Conservation (phyloP, 176 grass and related monocot species). For the Microstegium vimineum region DNA sequence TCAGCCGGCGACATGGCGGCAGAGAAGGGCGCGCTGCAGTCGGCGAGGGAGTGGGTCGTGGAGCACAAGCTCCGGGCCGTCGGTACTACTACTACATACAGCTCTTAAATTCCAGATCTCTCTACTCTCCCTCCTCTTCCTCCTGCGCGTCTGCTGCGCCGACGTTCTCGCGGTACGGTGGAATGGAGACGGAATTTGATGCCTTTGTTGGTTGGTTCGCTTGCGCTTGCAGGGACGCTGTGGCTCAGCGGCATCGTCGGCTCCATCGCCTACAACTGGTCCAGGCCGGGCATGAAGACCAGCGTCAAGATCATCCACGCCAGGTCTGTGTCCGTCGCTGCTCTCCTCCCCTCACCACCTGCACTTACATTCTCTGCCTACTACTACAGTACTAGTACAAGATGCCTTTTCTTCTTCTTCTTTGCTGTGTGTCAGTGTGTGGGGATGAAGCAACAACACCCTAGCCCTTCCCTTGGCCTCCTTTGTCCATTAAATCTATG, state of each 20-base stretch:
- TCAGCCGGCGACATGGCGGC: conserved; percentile 39
- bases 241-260: conserved; percentile 67
- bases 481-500: no score
- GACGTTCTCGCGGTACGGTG: background rate
- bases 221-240: conserved; percentile 40
- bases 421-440: no score
- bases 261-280: conserved; percentile 93
- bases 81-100: conserved; percentile 19
- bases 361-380: background rate
- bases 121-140: background rate
- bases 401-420: no score
- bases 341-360: background rate
- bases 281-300: conserved; percentile 81
- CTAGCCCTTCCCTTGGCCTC: no score
- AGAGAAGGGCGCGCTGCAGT: conserved; percentile 36
- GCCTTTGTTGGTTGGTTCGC: background rate
- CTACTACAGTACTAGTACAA: background rate
- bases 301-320: conserved; percentile 94
- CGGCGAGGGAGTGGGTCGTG: conserved; percentile 62
- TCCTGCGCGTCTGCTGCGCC: background rate
- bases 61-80: conserved; percentile 76
- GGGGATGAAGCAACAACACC: no score
- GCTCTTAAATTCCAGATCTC: background rate
- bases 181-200: background rate
- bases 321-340: conserved; percentile 39